Evolutionary conservation across 2,329 filamentous ascomycete species (phyloP).

Genomic region (Pyrenochaeta sp.): DNA sequence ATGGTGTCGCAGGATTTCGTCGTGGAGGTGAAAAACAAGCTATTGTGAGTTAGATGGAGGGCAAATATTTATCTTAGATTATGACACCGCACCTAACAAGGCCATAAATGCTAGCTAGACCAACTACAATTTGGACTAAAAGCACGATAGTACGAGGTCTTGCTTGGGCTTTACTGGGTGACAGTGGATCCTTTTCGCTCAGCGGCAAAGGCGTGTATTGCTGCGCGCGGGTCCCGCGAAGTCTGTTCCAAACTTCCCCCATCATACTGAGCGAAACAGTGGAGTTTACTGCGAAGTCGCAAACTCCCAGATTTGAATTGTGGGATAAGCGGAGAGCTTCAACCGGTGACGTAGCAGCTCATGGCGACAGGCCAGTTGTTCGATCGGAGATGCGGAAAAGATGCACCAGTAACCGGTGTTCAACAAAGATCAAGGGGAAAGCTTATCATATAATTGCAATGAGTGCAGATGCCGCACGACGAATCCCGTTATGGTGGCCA

Average conservation of each 20-base stretch:
- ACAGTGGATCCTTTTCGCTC: constrained; percentile 36
- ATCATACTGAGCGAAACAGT: constrained; percentile 20
- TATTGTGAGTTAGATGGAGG: constrained; percentile 21
- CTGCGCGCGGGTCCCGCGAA: constrained; percentile 32
- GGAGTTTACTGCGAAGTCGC: background rate
- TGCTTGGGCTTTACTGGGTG: constrained; percentile 24
- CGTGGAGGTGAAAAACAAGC: constrained; percentile 20
- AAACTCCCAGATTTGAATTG: background rate
- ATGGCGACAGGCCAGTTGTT: background rate
- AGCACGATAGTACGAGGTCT: constrained; percentile 17
- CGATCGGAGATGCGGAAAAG: background rate
- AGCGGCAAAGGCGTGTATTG: constrained; percentile 41
- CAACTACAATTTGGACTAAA: constrained; percentile 25
- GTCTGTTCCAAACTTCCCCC: constrained; percentile 39
- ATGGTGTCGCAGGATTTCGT: constrained; percentile 61
- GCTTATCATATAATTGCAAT: background rate
- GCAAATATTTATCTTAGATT: background rate
- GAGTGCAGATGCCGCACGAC: background rate
- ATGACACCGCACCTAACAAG: constrained; percentile 30
- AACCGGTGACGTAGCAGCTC: constrained; percentile 3
- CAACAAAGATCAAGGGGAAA: background rate
- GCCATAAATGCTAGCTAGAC: constrained; percentile 32
- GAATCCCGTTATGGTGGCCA: constrained; percentile 5
- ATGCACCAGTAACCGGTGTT: background rate
- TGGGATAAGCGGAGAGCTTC: background rate